Conservation (phyloP, 495 filamentous ascomycete genomes). For the Lasiosphaeris hirsuta region DNA sequence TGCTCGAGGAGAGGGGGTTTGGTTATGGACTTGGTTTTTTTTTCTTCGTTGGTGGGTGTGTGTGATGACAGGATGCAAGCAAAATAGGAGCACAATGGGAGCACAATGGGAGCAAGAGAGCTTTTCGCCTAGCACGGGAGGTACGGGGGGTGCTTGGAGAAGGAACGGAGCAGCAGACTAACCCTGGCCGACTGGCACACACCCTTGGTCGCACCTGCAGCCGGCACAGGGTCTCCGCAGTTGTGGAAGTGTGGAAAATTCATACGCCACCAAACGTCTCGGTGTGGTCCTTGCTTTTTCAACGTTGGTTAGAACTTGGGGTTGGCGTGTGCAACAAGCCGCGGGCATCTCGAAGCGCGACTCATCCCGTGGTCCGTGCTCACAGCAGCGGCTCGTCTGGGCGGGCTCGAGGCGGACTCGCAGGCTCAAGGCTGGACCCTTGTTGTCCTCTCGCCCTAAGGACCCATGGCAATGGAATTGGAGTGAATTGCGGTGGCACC, state of each 20-base stretch:
- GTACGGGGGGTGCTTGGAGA: too few relatives aligned
- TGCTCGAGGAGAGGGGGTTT: constrained; percentile 6
- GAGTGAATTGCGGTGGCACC: constrained; percentile 14
- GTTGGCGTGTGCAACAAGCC: neutral
- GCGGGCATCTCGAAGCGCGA: constrained; percentile 15
- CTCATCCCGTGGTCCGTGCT: constrained; percentile 23
- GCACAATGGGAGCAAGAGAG: neutral
- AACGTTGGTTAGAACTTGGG: neutral
- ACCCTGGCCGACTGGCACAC: too few relatives aligned
- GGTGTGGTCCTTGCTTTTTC: constrained; percentile 19
- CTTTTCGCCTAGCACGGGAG: neutral
- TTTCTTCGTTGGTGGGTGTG: constrained; percentile 6
- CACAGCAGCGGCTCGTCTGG: neutral
- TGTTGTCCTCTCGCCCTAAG: constrained; percentile 20
- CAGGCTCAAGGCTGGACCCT: constrained; percentile 7
- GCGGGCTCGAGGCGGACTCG: neutral
- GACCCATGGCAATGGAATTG: constrained; percentile 26
- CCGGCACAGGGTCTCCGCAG: constrained; percentile 7
- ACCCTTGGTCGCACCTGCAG: neutral
- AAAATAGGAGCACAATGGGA: constrained; percentile 1
- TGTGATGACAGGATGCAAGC: constrained; percentile 21
- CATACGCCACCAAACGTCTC: constrained; percentile 26
- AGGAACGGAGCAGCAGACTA: too few relatives aligned
- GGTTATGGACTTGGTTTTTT: constrained; percentile 14
- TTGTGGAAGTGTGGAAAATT: constrained; percentile 22